Evolutionary conservation across 768 basidiomycete species (phyloP), one percentile per base, ranked within the genome.

Genomic region (Amanita rimosa): DNA sequence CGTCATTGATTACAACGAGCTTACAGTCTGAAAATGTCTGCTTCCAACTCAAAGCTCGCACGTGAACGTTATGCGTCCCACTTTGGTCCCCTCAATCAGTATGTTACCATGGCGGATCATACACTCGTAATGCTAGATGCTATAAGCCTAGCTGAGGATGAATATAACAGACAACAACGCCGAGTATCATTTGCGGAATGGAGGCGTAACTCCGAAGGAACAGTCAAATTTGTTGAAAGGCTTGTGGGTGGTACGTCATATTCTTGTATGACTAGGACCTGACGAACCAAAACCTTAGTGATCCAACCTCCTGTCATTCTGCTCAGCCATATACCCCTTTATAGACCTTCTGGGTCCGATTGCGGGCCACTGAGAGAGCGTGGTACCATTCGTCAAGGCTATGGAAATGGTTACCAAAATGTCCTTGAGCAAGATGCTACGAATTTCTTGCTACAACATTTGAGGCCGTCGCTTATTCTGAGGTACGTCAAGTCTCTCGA

Each of bases 281-380:
- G 22, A 21, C 35, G 3, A n/a, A 19, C n/a, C 26, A 16, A 29
- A 29, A 16, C 3, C 0, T 1, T 3, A 49, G 48, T 4, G 2
- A 35, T 16, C n/a, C 31, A 43, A 16, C 64, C 72, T 31, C 83
- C 85, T 0, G 63, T 75, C n/a, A 67, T 94, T 17, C 67, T 95
- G 24, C 77, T 96, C 50, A 83, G 78, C 2, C 94, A 97, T 60
- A 90, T 97, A 42, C 94, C 94, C n/a, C 75, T 97, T 7, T 77
- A 77, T 37, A 74, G 94, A 36, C 77, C 82, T 3, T 77, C 79
- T 35, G 73, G 72, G 5, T 72, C 81, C 2, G 57, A 67, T 16
- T 97, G 94, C 60, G 93, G 94, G 9, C 81, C 83, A 0, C 61
- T 79, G 17, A 76, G 92, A 40, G 92, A 96, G 63, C 72, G 68